Percentiles rank a stretch among this genome's conserved stretches.
phyloP scores from a whole-genome alignment of 139 green algal species.

The Chlorella vulgaris region DNA sequence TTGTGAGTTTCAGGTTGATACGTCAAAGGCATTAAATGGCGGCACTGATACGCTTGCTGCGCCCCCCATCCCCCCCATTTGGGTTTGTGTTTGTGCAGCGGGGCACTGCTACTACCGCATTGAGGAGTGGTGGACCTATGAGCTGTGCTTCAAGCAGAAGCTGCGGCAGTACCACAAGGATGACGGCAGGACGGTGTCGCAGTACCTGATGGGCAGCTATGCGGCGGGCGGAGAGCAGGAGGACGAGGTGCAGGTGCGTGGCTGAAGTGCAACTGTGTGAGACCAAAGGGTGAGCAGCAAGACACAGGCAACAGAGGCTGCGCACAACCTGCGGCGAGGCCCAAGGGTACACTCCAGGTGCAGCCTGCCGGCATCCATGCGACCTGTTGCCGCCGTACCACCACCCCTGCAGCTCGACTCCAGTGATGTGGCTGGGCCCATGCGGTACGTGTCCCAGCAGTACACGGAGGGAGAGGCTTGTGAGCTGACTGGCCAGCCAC shows the following conservation, averaged over 20 bases:
- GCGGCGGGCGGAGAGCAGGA: slow-evolving; percentile 41
- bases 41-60: background rate
- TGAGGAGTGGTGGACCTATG: slow-evolving; percentile 92
- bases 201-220: slow-evolving; percentile 67
- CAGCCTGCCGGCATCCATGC: too few relatives aligned
- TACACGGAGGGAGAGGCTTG: slow-evolving; percentile 70
- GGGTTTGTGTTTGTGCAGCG: background rate
- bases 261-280: background rate
- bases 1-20: too few relatives aligned
- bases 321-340: too few relatives aligned
- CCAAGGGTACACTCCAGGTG: too few relatives aligned
- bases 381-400: slow-evolving; percentile 5
- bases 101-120: slow-evolving; percentile 61
- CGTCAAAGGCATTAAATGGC: too few relatives aligned
- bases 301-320: too few relatives aligned
- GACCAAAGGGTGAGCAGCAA: too few relatives aligned
- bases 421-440: slow-evolving; percentile 37
- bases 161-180: slow-evolving; percentile 81
- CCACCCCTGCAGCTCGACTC: slow-evolving; percentile 40
- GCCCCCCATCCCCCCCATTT: background rate
- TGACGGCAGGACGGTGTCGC: slow-evolving; percentile 23
- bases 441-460: slow-evolving; percentile 70
- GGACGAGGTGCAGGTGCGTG: slow-evolving; percentile 49
- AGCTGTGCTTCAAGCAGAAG: slow-evolving; percentile 84
- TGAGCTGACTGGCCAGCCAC: slow-evolving; percentile 55